Evolutionary conservation across 257 asterid genomes (phyloP), one percentile per base, ranked within the genome.

Genomic region (Forsythia viridissima): DNA sequence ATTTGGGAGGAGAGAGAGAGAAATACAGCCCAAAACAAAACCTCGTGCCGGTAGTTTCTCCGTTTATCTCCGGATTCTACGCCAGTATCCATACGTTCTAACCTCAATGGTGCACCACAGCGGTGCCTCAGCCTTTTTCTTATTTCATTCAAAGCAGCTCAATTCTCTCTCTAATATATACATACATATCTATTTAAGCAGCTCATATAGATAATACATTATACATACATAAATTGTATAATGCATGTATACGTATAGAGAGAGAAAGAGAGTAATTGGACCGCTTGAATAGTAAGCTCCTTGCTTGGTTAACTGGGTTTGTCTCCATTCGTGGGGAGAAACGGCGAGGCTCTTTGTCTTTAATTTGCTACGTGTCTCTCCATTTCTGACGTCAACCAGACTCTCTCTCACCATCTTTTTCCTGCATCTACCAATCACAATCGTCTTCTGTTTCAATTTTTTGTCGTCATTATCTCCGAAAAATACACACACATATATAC

Each of bases 71-170:
- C 96, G 90, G 84, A 83, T 83, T 86, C 76, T 92, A 88, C 87
- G 90, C 91, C 87, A 76, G 63, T 79, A 73, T 76, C 91, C 97
- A 88, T 88, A 87, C 93, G 97, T 84, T 81, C 82, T 51, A 77
- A 85, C 78, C 83, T 87, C 73, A 90, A 76, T 94, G 98, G 98
- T 78, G 41, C 42, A 77, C 38, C 18, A 78, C 10, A 84, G 86
- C 97, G 97, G 98, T 87, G 92, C 76, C 76, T 59, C 91, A 80
- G 85, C 81, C 83, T 82, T 81, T 83, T 39, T n/a, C 21, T 48
- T 37, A 69, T 75, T 30, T 48, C 10, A 8, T 44, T 55, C 83
- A 59, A 74, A 77, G 80, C 87, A 83, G 69, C 85, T 85, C 88
- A 80, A 84, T 83, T 86, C 90, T 87, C 87, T 86, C 85, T 83